Evolutionary conservation across 257 asterid genomes (phyloP).

Genomic region (Solanum peruvianum): DNA sequence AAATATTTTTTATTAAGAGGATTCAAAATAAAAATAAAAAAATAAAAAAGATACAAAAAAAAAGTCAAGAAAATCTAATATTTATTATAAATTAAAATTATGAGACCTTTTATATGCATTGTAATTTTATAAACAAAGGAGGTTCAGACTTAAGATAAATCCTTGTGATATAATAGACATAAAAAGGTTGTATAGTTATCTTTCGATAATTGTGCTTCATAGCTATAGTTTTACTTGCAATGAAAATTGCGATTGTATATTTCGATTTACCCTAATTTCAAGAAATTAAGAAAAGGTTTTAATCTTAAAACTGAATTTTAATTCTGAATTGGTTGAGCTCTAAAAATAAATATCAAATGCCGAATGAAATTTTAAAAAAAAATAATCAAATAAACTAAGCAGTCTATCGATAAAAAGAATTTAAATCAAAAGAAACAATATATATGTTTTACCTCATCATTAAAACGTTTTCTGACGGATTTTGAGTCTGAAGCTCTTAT

Average conservation of each 20-base stretch:
- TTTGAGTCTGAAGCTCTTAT: background rate
- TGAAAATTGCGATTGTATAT: no score
- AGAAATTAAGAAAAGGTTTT: background rate
- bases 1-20: background rate
- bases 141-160: no score
- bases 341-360: background rate
- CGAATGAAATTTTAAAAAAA: background rate
- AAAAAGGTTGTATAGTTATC: no score
- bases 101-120: no score
- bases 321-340: background rate
- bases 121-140: no score
- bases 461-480: background rate
- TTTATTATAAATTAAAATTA: no score
- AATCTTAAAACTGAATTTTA: no score
- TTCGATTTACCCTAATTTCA: background rate
- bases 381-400: background rate
- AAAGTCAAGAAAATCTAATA: no score
- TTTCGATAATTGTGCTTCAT: no score
- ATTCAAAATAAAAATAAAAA: background rate
- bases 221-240: no score
- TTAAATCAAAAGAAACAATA: background rate
- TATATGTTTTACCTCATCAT: slow-evolving; percentile 1
- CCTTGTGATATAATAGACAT: no score
- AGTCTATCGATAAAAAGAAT: background rate
- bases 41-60: background rate